These are phyloP conservation scores for Fibroporia radiculosa DNA, from an alignment of 768 basidiomycete genomes.

Conservation along the genomic window DNA sequence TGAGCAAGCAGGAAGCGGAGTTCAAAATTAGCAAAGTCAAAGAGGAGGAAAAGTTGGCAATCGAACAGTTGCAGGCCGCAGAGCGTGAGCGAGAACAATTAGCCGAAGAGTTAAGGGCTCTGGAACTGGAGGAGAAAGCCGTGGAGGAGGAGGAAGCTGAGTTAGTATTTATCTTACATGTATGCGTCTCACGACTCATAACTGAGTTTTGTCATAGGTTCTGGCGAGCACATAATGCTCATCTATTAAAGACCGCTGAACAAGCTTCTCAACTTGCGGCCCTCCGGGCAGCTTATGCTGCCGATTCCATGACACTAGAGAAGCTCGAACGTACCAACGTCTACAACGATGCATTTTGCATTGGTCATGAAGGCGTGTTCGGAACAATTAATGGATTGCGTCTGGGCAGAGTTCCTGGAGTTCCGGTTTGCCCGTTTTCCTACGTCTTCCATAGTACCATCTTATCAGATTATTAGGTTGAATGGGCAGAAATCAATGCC, in stretches of 20 bases:
- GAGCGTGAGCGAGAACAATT: constrained; percentile 74
- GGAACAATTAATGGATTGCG: constrained; percentile 98
- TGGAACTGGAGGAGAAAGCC: constrained; percentile 71
- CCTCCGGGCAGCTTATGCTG: constrained; percentile 68
- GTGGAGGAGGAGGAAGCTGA: constrained; percentile 81
- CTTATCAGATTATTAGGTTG: constrained; percentile 46
- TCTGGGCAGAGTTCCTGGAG: constrained; percentile 78
- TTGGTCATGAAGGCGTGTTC: constrained; percentile 90
- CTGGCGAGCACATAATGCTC: constrained; percentile 74
- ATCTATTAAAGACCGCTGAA: constrained; percentile 54
- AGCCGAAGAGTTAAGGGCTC: constrained; percentile 57
- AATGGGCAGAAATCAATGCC: constrained; percentile 98
- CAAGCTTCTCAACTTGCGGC: constrained; percentile 65
- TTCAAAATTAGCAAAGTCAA: constrained; percentile 68
- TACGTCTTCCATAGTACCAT: background rate
- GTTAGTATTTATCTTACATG: constrained; percentile 34
- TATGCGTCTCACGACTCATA: constrained; percentile 4
- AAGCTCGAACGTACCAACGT: constrained; percentile 89
- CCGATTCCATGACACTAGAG: constrained; percentile 69
- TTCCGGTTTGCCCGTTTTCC: constrained; percentile 35
- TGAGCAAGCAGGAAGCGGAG: constrained; percentile 58
- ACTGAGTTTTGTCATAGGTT: no score
- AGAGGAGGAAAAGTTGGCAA: constrained; percentile 56
- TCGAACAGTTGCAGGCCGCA: constrained; percentile 67
- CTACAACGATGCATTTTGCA: constrained; percentile 93